These are phyloP conservation scores for Penicillium waksmanii DNA, from an alignment of 495 filamentous ascomycete species.

Conservation along the genomic window DNA sequence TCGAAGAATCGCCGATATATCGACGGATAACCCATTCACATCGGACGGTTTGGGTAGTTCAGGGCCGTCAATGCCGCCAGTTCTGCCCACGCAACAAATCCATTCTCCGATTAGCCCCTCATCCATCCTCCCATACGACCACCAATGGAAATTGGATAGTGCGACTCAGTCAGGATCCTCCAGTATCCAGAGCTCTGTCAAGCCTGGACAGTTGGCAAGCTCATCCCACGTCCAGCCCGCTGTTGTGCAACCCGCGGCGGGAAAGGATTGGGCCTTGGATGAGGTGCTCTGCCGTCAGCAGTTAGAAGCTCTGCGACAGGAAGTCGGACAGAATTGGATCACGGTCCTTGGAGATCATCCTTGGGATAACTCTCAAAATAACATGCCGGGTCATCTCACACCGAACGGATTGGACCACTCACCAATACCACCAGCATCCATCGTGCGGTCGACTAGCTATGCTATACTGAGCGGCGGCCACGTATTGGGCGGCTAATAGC, in stretches of 20 bases:
- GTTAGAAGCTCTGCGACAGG: constrained; percentile 79
- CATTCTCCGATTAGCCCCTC: constrained; percentile 36
- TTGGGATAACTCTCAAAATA: constrained; percentile 50
- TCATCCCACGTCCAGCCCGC: constrained; percentile 20
- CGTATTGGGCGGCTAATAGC: constrained; percentile 42
- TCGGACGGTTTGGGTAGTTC: constrained; percentile 38
- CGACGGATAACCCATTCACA: constrained; percentile 58
- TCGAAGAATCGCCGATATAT: constrained; percentile 82
- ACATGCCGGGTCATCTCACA: constrained; percentile 33
- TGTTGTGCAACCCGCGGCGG: constrained; percentile 22
- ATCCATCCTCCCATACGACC: constrained; percentile 35
- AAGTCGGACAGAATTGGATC: constrained; percentile 83
- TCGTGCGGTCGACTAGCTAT: constrained; percentile 48
- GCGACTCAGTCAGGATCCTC: constrained; percentile 36
- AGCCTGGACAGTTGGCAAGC: constrained; percentile 23
- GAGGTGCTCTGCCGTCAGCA: constrained; percentile 83
- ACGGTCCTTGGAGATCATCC: constrained; percentile 80
- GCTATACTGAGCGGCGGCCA: constrained; percentile 57
- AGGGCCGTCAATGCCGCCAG: constrained; percentile 33
- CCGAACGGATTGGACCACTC: constrained; percentile 41
- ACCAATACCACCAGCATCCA: constrained; percentile 39
- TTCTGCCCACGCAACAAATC: constrained; percentile 37
- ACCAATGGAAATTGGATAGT: constrained; percentile 43
- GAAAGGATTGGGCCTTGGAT: constrained; percentile 64
- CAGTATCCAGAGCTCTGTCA: constrained; percentile 30